Evolutionary conservation across 805 yeast species (phyloP), one percentile per base, ranked within the genome.

Genomic region (Tetrapisispora arboricola): DNA sequence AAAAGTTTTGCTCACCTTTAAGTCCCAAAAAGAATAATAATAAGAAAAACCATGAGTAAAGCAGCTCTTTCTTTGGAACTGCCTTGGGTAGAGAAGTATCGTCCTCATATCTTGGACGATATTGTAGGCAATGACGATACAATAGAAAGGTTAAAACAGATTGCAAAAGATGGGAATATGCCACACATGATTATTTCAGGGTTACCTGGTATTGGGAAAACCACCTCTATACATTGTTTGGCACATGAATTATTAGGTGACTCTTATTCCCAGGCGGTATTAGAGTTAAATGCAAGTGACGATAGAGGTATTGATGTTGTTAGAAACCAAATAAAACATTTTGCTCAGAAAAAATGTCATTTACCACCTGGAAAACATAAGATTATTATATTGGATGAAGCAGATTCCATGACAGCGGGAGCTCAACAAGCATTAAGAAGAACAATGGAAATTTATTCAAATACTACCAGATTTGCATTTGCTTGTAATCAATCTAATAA

Each of bases 231-330:
- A 6, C 84, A 84, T 45, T 88, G 96, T 65, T 71, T 92, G 22
- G 96, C 97, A 0, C 72, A 76, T 39, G 94, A 84, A 55, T 63
- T 92, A 32, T 67, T 92, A 24, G 95, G 95, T 0, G 74, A 74
- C 16, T 65, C 76, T 20, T 80, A 80, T 51, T 67, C 70, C 28
- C 90, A 82, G 49, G 98, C 95, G 0, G 90, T 90, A 0, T 64
- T 92, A 43, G 98, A 92, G 61, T 68, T 92, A 56, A 92, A 92
- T 60, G 98, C 98, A 1, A 82, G 94, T 1, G 98, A 92, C 59
- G 97, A 92, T 58, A 73, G 98, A 67, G 98, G 98, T 47, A 92
- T 92, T 39, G 98, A 92, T 39, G 95, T 88, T 20, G 97, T 92
- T 10, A 73, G 98, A 46, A 88, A 85, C 52, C 80, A 84, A 53